Conservation (phyloP, 495 filamentous ascomycete species). For the Tuber magnatum region DNA sequence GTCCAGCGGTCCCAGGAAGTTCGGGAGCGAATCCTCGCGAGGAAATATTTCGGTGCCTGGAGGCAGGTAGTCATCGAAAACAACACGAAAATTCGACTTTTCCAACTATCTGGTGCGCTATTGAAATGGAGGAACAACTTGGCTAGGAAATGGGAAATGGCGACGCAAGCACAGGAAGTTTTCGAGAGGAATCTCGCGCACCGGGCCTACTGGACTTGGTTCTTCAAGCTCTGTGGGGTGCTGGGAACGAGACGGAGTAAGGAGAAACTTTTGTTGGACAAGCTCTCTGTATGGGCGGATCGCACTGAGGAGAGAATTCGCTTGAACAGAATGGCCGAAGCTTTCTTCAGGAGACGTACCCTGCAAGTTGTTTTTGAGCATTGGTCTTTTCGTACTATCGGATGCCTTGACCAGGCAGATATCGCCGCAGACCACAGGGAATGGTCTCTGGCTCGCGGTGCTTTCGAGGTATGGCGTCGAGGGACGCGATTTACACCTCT, state of each 20-base stretch:
- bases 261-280: slow-evolving; percentile 11
- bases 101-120: slow-evolving; percentile 33
- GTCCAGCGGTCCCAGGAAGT: slow-evolving; percentile 38
- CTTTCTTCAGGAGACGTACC: slow-evolving; percentile 21
- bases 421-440: slow-evolving; percentile 32
- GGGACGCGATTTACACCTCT: slow-evolving; percentile 28
- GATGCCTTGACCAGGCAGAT: slow-evolving; percentile 29
- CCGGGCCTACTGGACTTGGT: slow-evolving; percentile 38
- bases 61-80: slow-evolving; percentile 28
- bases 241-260: slow-evolving; percentile 21
- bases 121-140: slow-evolving; percentile 28
- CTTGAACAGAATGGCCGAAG: slow-evolving; percentile 33
- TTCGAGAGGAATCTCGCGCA: slow-evolving; percentile 31
- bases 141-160: slow-evolving; percentile 10
- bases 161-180: slow-evolving; percentile 19
- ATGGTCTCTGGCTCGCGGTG: slow-evolving; percentile 26
- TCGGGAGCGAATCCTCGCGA: slow-evolving; percentile 34
- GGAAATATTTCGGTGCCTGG: slow-evolving; percentile 40
- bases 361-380: slow-evolving; percentile 32
- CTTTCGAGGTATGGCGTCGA: slow-evolving; percentile 34
- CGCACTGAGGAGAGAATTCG: slow-evolving; percentile 25
- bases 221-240: slow-evolving; percentile 33
- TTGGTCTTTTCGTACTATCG: slow-evolving; percentile 33
- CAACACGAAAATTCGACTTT: slow-evolving; percentile 28
- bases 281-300: slow-evolving; percentile 27